phyloP scores from a whole-genome alignment of 2,329 filamentous ascomycete species.

The Colletotrichum spaethianum region DNA sequence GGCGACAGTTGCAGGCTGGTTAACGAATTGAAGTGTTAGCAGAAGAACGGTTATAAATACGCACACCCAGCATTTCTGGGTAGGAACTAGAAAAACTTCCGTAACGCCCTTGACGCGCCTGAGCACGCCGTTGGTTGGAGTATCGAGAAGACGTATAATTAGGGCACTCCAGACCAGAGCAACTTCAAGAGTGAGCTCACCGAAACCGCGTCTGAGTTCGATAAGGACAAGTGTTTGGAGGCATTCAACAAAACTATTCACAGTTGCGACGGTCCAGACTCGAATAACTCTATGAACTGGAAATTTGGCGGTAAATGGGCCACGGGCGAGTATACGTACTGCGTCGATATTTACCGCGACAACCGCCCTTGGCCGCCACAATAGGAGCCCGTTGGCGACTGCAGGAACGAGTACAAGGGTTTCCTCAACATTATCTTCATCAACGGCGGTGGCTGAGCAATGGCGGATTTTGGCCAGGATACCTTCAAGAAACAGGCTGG shows the following conservation, averaged over 20 bases:
- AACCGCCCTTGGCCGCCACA: slow-evolving; percentile 46
- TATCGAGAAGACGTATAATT: slow-evolving; percentile 44
- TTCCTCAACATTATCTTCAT: slow-evolving; percentile 43
- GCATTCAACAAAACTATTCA: slow-evolving; percentile 46
- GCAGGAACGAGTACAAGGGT: slow-evolving; percentile 43
- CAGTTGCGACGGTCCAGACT: slow-evolving; percentile 47
- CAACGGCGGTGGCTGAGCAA: slow-evolving; percentile 46
- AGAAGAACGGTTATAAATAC: slow-evolving; percentile 44
- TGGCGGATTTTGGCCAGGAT: slow-evolving; percentile 46
- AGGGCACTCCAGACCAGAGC: slow-evolving; percentile 48
- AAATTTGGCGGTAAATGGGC: slow-evolving; percentile 47
- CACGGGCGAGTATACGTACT: slow-evolving; percentile 46
- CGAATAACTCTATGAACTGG: slow-evolving; percentile 50
- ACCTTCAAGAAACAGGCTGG: slow-evolving; percentile 43
- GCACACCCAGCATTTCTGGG: slow-evolving; percentile 43
- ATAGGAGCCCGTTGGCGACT: slow-evolving; percentile 42
- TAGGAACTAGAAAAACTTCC: slow-evolving; percentile 48
- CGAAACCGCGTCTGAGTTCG: too few species aligned
- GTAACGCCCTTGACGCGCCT: slow-evolving; percentile 43
- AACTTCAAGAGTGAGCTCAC: neutral
- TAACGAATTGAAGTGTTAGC: slow-evolving; percentile 48
- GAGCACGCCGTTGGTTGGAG: slow-evolving; percentile 44
- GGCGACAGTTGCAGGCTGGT: slow-evolving; percentile 36
- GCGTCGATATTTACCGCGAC: slow-evolving; percentile 42
- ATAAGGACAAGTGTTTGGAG: slow-evolving; percentile 43